Evolutionary conservation across 768 basidiomycete species (phyloP).

Genomic region (Leccinum ochraceum): DNA sequence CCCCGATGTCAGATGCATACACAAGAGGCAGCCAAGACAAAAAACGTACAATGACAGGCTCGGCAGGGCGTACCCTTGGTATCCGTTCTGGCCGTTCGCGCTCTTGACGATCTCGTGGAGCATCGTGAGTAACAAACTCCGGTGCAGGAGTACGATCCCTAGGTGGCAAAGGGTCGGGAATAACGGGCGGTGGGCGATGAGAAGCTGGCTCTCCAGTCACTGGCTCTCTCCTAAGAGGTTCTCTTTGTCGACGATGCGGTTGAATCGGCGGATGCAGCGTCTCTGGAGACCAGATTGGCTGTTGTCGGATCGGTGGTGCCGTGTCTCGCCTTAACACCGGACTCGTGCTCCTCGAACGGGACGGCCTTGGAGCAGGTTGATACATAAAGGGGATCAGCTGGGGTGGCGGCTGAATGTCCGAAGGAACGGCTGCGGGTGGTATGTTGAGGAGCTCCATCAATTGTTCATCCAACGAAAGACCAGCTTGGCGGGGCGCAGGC

Average conservation of each 20-base stretch:
- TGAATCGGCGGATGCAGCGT: slow-evolving; percentile 11
- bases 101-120: slow-evolving; percentile 16
- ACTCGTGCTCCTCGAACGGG: slow-evolving; percentile 44
- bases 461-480: slow-evolving; percentile 57
- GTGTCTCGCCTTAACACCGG: slow-evolving; percentile 31
- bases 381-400: slow-evolving; percentile 55
- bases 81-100: slow-evolving; percentile 25
- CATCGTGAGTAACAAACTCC: slow-evolving; percentile 1
- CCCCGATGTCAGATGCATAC: slow-evolving; percentile 6
- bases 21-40: neutral
- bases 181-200: slow-evolving; percentile 7
- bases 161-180: slow-evolving; percentile 11
- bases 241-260: slow-evolving; percentile 9
- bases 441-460: slow-evolving; percentile 61
- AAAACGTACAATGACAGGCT: slow-evolving; percentile 22
- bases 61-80: slow-evolving; percentile 27
- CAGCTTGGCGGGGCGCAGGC: slow-evolving; percentile 43
- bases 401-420: slow-evolving; percentile 50
- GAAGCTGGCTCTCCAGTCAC: neutral
- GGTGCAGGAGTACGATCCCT: slow-evolving; percentile 11
- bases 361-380: slow-evolving; percentile 44
- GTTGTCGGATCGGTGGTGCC: slow-evolving; percentile 31
- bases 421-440: slow-evolving; percentile 40
- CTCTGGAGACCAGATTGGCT: slow-evolving; percentile 24
- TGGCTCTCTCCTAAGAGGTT: slow-evolving; percentile 9